Conservation (phyloP, 495 filamentous ascomycete genomes). For the Hypoxylon perforatum region DNA sequence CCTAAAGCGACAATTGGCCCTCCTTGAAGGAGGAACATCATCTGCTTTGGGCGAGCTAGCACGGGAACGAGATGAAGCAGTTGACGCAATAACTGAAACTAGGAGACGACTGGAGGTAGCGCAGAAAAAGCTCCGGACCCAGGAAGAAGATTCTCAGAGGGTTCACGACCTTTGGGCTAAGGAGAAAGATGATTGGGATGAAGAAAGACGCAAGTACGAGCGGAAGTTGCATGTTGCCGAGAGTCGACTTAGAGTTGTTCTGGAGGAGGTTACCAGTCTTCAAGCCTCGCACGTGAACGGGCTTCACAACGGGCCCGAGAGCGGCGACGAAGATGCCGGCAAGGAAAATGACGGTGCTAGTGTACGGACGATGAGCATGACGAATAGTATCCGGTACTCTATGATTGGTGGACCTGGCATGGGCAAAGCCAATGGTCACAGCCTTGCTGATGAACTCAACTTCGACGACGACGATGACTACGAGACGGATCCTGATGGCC, state of each 20-base stretch:
- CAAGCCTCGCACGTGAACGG: constrained; percentile 67
- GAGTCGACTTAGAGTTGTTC: constrained; percentile 80
- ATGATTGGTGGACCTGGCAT: constrained; percentile 66
- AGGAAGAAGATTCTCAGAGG: constrained; percentile 85
- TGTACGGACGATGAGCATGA: constrained; percentile 78
- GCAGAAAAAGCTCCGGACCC: constrained; percentile 79
- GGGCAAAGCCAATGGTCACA: constrained; percentile 72
- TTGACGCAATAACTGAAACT: constrained; percentile 77
- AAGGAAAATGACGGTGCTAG: constrained; percentile 80
- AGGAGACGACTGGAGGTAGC: constrained; percentile 81
- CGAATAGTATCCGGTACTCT: constrained; percentile 80
- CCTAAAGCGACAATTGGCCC: constrained; percentile 83
- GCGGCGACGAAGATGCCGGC: constrained; percentile 63
- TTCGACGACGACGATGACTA: constrained; percentile 82
- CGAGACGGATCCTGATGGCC: constrained; percentile 63
- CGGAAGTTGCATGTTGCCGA: constrained; percentile 88
- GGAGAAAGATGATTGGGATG: constrained; percentile 85
- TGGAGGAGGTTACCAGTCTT: constrained; percentile 84
- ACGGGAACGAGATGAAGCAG: constrained; percentile 86
- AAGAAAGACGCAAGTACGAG: constrained; percentile 82
- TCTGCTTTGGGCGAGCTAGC: constrained; percentile 84
- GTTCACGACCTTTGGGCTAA: constrained; percentile 79
- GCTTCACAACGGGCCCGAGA: constrained; percentile 53
- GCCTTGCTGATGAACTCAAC: constrained; percentile 88
- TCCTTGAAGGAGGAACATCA: constrained; percentile 87